phyloP scores from a whole-genome alignment of 2,329 filamentous ascomycete species.

The Akanthomyces uredinophilus region DNA sequence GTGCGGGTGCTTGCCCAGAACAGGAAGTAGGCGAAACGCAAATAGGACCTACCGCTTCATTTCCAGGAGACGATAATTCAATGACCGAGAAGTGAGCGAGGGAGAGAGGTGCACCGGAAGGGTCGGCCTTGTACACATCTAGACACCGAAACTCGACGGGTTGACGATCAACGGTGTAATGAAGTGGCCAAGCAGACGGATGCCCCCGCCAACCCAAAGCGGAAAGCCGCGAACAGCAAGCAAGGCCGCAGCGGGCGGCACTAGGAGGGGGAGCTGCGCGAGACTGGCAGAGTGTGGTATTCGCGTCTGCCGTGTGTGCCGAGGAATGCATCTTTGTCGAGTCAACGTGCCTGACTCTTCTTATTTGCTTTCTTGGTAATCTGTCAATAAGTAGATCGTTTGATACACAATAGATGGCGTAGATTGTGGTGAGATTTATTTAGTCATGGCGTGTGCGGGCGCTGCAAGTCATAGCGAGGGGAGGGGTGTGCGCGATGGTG shows the following conservation, averaged over 20 bases:
- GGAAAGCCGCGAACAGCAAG: constrained; percentile 6
- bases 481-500: background rate
- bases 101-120: too few relatives aligned
- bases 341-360: background rate
- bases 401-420: background rate
- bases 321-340: background rate
- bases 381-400: background rate
- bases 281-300: background rate
- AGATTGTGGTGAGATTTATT: background rate
- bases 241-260: background rate
- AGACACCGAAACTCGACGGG: too few relatives aligned
- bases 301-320: background rate
- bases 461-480: constrained; percentile 6
- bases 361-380: background rate
- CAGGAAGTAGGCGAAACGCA: too few relatives aligned
- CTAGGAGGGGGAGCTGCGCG: background rate
- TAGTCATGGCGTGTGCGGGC: background rate
- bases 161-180: too few relatives aligned
- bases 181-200: background rate
- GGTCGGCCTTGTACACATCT: too few relatives aligned
- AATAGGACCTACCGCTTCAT: too few relatives aligned
- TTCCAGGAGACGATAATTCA: too few relatives aligned
- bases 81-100: too few relatives aligned
- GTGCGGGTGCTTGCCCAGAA: background rate
- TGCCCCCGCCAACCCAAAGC: background rate